phyloP scores from a whole-genome alignment of 371 early-diverging fungal species.

The Mucor plumbeus region DNA sequence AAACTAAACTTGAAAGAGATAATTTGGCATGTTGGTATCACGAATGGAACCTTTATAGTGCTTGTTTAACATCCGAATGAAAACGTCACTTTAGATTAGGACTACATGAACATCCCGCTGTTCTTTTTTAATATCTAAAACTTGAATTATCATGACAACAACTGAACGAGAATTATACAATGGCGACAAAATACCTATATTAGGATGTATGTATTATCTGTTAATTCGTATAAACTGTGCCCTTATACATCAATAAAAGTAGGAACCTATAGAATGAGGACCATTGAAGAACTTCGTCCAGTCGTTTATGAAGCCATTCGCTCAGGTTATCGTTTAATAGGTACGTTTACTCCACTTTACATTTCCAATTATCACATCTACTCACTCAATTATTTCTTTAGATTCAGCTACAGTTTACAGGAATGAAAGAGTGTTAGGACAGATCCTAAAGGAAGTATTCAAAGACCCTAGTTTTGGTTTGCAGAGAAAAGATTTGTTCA shows the following conservation, averaged over 20 bases:
- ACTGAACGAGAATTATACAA: constrained; percentile 8
- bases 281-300: constrained; percentile 47
- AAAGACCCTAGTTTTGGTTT: constrained; percentile 57
- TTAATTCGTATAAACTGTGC: background rate
- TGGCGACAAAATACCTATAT: constrained; percentile 20
- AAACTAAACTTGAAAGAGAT: background rate
- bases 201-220: constrained; percentile 19
- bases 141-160: background rate
- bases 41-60: background rate
- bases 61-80: constrained; percentile 5
- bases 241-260: constrained; percentile 41
- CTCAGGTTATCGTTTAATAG: constrained; percentile 75
- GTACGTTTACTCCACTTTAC: constrained; percentile 34
- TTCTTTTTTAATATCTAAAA: background rate
- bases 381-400: constrained; percentile 6
- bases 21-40: constrained; percentile 14
- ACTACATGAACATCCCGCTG: background rate
- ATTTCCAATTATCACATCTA: background rate
- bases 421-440: constrained; percentile 88
- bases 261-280: constrained; percentile 74
- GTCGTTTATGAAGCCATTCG: constrained; percentile 63
- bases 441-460: constrained; percentile 67
- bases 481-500: constrained; percentile 85
- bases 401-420: constrained; percentile 81
- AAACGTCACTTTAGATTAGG: background rate